A percentile compares a stretch with the other conserved stretches of the same genome.
phyloP scores from a whole-genome alignment of 495 filamentous ascomycete genomes.

The Penicillium canariense region DNA sequence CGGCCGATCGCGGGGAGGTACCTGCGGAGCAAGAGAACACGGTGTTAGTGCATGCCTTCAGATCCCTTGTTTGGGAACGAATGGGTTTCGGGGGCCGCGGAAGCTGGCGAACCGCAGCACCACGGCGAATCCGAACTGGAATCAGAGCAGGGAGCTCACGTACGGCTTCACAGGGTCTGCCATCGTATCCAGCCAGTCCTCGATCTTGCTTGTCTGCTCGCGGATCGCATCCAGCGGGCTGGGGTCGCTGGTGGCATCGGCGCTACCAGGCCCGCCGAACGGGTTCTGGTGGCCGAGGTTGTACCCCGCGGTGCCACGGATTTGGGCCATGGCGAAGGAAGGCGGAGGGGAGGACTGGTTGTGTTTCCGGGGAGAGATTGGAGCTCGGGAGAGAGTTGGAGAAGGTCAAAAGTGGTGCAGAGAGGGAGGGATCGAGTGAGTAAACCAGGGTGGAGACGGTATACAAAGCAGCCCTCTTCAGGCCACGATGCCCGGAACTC shows the following conservation, averaged over 20 bases:
- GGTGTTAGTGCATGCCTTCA: constrained; percentile 31
- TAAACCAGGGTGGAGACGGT: constrained; percentile 25
- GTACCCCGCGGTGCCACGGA: constrained; percentile 93
- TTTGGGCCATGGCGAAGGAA: constrained; percentile 75
- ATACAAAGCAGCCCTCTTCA: constrained; percentile 35
- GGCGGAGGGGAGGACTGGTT: constrained; percentile 3
- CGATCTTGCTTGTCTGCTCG: constrained; percentile 95
- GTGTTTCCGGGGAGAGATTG: not conserved
- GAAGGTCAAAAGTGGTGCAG: constrained; percentile 6
- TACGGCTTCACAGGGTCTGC: constrained; percentile 96
- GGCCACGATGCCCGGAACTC: constrained; percentile 46
- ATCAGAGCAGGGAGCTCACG: constrained; percentile 38
- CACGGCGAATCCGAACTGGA: not conserved
- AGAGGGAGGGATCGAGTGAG: constrained; percentile 16
- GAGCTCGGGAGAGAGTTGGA: constrained; percentile 1
- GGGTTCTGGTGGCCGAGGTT: constrained; percentile 79
- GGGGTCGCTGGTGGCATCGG: constrained; percentile 65
- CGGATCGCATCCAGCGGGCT: constrained; percentile 90
- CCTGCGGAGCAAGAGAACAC: constrained; percentile 48
- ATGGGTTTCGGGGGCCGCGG: not conserved
- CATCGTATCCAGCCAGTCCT: constrained; percentile 86
- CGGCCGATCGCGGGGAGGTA: constrained; percentile 93
- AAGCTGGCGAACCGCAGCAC: not conserved
- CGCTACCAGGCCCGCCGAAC: constrained; percentile 64
- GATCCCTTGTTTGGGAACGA: constrained; percentile 22